Conservation (phyloP, 257 asterid genomes). For the Solanum sejunctum region DNA sequence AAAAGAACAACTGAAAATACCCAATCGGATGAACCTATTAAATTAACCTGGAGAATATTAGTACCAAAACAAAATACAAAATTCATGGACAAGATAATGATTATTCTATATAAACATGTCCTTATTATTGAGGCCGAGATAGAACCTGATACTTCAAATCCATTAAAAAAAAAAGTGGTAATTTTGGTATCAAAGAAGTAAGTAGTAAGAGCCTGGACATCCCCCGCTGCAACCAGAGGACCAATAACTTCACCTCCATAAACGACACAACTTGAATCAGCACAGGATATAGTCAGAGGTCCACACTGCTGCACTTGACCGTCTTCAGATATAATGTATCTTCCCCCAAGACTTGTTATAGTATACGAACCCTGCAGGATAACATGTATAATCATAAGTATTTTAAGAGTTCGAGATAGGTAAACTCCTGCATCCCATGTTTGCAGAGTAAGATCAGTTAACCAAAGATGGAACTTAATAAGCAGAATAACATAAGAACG, state of each 20-base stretch:
- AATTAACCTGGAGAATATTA: background rate
- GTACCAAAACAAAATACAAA: too few relatives aligned
- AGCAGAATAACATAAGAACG: background rate
- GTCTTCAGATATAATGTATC: background rate
- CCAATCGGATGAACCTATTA: background rate
- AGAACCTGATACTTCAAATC: background rate
- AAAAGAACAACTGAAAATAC: background rate
- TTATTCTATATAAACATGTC: too few relatives aligned
- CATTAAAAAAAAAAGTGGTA: background rate
- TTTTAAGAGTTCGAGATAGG: background rate
- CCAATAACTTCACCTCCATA: background rate
- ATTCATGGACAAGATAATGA: too few relatives aligned
- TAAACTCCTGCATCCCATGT: too few relatives aligned
- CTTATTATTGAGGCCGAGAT: background rate
- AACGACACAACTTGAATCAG: background rate
- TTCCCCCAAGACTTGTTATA: background rate
- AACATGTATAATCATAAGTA: background rate
- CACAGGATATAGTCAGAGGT: background rate
- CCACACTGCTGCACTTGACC: background rate
- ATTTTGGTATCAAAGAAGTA: background rate
- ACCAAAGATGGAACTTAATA: background rate
- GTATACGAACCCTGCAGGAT: background rate
- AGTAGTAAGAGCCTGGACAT: background rate
- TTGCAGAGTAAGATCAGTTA: background rate
- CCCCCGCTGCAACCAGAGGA: background rate